Percentiles rank a stretch among this genome's conserved stretches.
Conservation (phyloP, 768 basidiomycete genomes). For the Strobilomyces echinocephalus region DNA sequence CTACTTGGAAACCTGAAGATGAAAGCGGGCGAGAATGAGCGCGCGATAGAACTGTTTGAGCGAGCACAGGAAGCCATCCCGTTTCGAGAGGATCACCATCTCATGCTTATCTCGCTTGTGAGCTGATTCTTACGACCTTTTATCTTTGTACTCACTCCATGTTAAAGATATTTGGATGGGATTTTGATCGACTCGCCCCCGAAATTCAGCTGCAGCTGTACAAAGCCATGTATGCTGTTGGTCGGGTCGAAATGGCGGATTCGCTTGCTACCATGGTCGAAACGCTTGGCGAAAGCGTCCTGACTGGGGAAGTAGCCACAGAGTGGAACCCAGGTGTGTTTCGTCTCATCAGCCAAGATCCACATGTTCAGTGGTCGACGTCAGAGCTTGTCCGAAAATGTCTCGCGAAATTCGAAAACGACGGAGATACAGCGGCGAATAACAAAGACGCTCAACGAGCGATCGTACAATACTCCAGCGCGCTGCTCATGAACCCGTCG, state of each 20-base stretch:
- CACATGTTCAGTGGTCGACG: no score
- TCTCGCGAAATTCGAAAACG: no score
- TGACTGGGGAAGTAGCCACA: no score
- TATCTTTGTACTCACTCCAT: background rate
- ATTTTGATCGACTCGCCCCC: background rate
- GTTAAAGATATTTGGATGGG: background rate
- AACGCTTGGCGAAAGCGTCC: background rate
- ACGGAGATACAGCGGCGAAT: no score
- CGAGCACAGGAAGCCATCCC: background rate
- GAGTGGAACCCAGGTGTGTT: no score
- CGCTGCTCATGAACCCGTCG: no score
- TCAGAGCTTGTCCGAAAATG: no score
- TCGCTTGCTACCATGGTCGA: background rate
- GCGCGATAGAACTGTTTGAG: background rate
- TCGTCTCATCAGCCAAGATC: no score
- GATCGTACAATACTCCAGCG: no score
- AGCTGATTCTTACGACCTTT: background rate
- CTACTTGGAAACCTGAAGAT: background rate
- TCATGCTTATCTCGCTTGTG: background rate
- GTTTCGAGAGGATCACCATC: background rate
- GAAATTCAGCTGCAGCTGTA: background rate
- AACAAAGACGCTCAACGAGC: no score
- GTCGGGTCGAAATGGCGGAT: background rate
- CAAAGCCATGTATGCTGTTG: no score
- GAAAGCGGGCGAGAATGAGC: background rate